A percentile compares a stretch with the other conserved stretches of the same genome.
Evolutionary conservation across 2,329 filamentous ascomycete genomes (phyloP).

Genomic region (Arachnomyces sp.): DNA sequence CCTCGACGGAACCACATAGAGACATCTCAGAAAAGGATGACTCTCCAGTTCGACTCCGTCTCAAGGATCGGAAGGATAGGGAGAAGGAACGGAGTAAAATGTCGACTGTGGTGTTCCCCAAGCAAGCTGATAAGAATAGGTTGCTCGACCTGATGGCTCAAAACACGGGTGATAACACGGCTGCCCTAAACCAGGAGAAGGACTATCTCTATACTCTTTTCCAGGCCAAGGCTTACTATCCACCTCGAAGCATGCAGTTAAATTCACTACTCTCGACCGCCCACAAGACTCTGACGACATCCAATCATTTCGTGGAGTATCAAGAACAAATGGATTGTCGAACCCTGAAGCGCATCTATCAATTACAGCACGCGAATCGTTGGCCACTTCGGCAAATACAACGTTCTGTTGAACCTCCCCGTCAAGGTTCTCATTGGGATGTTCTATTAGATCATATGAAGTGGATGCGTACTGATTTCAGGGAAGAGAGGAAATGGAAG

Average conservation of each 20-base stretch:
- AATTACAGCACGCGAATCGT: constrained; percentile 80
- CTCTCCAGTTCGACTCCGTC: constrained; percentile 31
- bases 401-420: constrained; percentile 69
- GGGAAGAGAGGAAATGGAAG: constrained; percentile 93
- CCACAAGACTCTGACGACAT: constrained; percentile 81
- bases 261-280: constrained; percentile 69
- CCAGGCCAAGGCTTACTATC: constrained; percentile 50
- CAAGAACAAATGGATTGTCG: constrained; percentile 82
- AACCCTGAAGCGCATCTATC: constrained; percentile 77
- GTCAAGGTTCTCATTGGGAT: constrained; percentile 74
- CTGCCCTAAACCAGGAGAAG: constrained; percentile 35
- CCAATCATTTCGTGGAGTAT: constrained; percentile 73
- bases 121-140: constrained; percentile 47
- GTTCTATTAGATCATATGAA: constrained; percentile 83
- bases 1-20: constrained; percentile 19
- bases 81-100: constrained; percentile 54
- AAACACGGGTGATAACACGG: constrained; percentile 42
- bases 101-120: constrained; percentile 71
- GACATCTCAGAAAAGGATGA: constrained; percentile 18
- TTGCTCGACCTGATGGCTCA: constrained; percentile 30
- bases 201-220: constrained; percentile 60
- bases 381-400: constrained; percentile 90
- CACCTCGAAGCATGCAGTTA: constrained; percentile 45
- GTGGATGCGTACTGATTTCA: constrained; percentile 96
- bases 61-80: constrained; percentile 46